These are phyloP conservation scores for Rhododendron mucronatum DNA, from an alignment of 148 eudicot genomes.

Conservation along the genomic window DNA sequence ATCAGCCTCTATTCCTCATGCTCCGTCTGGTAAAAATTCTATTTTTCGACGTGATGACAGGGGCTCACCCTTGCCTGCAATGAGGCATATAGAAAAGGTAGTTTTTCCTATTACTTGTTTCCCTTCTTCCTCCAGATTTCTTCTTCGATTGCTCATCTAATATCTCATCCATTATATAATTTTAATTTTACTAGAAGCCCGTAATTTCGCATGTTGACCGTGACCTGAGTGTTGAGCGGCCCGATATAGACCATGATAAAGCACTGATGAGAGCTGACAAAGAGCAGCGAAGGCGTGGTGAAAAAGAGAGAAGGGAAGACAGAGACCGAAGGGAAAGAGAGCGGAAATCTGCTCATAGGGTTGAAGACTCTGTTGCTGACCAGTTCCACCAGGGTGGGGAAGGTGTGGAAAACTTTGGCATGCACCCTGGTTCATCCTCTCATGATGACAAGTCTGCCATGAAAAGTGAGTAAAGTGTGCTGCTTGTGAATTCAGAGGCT, in stretches of 20 bases:
- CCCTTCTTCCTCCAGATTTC: background rate
- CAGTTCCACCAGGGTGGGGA: conserved; percentile 35
- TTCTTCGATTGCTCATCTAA: background rate
- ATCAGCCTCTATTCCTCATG: conserved; percentile 18
- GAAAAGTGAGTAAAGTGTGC: conserved; percentile 15
- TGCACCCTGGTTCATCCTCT: conserved; percentile 17
- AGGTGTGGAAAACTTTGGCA: conserved; percentile 19
- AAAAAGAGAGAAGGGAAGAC: conserved; percentile 33
- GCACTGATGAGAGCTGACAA: conserved; percentile 22
- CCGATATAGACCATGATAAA: conserved; percentile 27
- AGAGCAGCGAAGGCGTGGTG: conserved; percentile 21
- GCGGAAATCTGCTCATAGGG: conserved; percentile 26
- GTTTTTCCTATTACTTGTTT: background rate
- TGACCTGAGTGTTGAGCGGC: conserved; percentile 23
- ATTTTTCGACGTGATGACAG: conserved; percentile 23
- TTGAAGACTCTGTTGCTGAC: conserved; percentile 33
- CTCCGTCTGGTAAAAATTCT: conserved; percentile 27
- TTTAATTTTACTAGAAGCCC: conserved; percentile 28
- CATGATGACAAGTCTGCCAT: conserved; percentile 25
- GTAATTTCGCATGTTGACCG: conserved; percentile 24
- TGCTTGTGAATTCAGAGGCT: background rate
- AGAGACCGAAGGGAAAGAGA: conserved; percentile 25
- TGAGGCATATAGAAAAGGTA: conserved; percentile 41
- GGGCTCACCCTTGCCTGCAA: conserved; percentile 25
- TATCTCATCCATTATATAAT: background rate